Conservation (phyloP, 352 stramenopile species). For the Globisporangium takayamanum region DNA sequence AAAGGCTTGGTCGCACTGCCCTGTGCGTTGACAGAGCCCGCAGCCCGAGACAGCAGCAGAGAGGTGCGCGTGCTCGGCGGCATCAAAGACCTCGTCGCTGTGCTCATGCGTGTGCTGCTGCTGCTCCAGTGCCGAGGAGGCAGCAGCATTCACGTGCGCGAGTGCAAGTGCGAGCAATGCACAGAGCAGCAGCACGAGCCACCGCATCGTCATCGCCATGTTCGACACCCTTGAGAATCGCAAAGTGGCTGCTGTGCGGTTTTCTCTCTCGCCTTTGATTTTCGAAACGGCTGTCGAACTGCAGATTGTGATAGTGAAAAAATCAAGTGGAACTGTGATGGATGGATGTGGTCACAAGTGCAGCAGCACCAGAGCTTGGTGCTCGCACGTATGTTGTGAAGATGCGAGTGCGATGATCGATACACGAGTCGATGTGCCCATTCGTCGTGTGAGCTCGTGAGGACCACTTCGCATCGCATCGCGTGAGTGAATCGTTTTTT, state of each 20-base stretch:
- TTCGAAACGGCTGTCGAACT: background rate
- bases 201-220: slow-evolving; percentile 7
- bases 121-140: slow-evolving; percentile 1
- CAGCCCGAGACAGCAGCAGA: slow-evolving; percentile 50
- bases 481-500: too few species aligned
- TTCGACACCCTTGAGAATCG: background rate
- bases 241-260: background rate
- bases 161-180: background rate
- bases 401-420: too few species aligned
- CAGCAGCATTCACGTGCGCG: background rate
- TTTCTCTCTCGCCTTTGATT: background rate
- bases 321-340: too few species aligned
- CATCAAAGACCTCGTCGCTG: slow-evolving; percentile 17
- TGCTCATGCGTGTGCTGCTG: background rate
- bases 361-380: too few species aligned
- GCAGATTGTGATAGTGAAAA: too few species aligned
- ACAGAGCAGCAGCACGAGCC: slow-evolving; percentile 14
- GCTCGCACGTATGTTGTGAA: too few species aligned
- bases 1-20: slow-evolving; percentile 58
- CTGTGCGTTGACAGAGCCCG: slow-evolving; percentile 49
- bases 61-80: slow-evolving; percentile 29
- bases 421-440: too few species aligned
- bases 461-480: too few species aligned
- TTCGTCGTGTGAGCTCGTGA: too few species aligned
- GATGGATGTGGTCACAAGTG: too few species aligned